Conservation (phyloP, 257 asterid genomes). For the Nicotiana benthamiana region DNA sequence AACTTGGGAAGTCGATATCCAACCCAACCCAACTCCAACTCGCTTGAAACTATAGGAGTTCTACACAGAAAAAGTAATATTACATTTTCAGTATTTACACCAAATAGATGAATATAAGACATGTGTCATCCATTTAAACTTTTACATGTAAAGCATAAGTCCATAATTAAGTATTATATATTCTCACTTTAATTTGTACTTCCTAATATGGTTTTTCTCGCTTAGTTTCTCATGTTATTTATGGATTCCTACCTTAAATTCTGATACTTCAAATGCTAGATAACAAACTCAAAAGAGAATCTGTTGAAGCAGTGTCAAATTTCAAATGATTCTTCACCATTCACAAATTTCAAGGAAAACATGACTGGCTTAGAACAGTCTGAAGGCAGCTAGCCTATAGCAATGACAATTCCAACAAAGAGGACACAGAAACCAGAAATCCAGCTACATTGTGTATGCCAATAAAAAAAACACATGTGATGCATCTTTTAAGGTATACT, state of each 20-base stretch:
- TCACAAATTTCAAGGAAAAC: neutral
- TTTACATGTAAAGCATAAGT: neutral
- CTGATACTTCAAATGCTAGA: neutral
- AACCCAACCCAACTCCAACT: neutral
- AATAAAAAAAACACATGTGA: neutral
- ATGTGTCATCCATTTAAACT: neutral
- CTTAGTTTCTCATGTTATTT: neutral
- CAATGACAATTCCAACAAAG: conserved; percentile 3
- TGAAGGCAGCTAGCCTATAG: neutral
- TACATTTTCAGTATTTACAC: neutral
- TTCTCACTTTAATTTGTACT: neutral
- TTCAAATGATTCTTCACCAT: neutral
- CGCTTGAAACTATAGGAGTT: neutral
- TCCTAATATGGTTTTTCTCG: neutral
- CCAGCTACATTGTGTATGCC: neutral
- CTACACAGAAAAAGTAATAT: no score
- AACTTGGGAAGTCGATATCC: neutral
- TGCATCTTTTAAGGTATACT: neutral
- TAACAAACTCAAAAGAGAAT: no score
- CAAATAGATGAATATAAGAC: neutral
- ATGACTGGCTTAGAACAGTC: neutral
- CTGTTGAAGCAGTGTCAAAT: neutral
- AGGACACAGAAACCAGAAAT: neutral
- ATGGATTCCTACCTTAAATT: neutral
- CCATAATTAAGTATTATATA: neutral